phyloP scores from a whole-genome alignment of 2,329 filamentous ascomycete species.

The Lachnellula willkommii region DNA sequence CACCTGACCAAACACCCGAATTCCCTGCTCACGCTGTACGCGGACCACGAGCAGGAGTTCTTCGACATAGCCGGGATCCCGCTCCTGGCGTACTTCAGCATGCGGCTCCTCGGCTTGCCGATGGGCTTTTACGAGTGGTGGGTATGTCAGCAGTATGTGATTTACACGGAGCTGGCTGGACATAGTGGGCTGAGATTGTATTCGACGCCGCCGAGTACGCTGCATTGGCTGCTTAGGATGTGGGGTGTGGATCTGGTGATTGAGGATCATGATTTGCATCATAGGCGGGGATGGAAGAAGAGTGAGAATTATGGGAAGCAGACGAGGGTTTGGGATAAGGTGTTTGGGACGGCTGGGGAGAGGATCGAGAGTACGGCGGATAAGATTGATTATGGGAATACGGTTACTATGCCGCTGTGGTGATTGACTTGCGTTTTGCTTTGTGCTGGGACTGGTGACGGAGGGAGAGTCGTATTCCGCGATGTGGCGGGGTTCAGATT shows the following conservation, averaged over 20 bases:
- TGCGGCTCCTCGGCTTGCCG: constrained; percentile 29
- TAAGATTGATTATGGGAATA: constrained; percentile 32
- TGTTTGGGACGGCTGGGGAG: constrained; percentile 35
- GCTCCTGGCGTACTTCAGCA: neutral
- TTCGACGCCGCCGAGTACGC: constrained; percentile 31
- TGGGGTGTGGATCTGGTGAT: constrained; percentile 34
- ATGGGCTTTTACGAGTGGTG: constrained; percentile 45
- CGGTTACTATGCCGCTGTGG: constrained; percentile 24
- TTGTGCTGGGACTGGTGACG: too few species aligned
- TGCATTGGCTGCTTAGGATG: constrained; percentile 28
- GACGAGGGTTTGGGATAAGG: constrained; percentile 34
- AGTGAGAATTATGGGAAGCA: constrained; percentile 38
- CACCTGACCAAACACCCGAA: constrained; percentile 32
- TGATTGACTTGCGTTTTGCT: neutral
- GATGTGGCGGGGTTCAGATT: too few species aligned
- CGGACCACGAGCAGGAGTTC: constrained; percentile 18
- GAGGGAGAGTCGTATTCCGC: too few species aligned
- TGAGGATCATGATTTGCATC: constrained; percentile 41
- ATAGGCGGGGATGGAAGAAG: constrained; percentile 36
- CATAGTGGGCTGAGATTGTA: constrained; percentile 38
- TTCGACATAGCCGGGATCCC: neutral
- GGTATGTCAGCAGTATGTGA: constrained; percentile 41
- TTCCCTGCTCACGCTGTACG: constrained; percentile 30
- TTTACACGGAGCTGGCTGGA: constrained; percentile 37
- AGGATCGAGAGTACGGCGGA: constrained; percentile 33